phyloP scores from a whole-genome alignment of 2,329 filamentous ascomycete species.

The Penicillium sp. region DNA sequence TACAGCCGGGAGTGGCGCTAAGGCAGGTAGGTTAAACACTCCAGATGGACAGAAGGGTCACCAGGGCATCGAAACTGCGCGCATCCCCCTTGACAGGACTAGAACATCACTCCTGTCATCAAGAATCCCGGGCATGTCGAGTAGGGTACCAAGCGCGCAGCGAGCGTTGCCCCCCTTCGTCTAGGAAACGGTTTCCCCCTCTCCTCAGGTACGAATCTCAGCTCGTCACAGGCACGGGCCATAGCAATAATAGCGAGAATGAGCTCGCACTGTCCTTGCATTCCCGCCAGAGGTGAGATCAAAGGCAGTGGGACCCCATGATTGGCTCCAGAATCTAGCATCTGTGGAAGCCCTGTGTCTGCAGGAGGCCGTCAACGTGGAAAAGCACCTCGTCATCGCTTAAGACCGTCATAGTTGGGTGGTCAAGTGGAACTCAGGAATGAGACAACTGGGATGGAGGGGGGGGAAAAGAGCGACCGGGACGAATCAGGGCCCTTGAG shows the following conservation, averaged over 20 bases:
- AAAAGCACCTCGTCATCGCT: constrained; percentile 26
- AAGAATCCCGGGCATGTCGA: constrained; percentile 21
- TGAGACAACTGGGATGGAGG: constrained; percentile 36
- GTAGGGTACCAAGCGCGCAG: background rate
- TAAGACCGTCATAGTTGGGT: constrained; percentile 32
- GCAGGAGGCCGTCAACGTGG: constrained; percentile 39
- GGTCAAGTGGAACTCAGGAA: constrained; percentile 26
- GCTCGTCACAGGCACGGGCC: constrained; percentile 26
- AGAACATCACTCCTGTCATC: constrained; percentile 21
- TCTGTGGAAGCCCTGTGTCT: constrained; percentile 17
- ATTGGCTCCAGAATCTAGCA: constrained; percentile 31
- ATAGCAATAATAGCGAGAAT: constrained; percentile 28
- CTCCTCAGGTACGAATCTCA: constrained; percentile 26
- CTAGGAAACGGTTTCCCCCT: constrained; percentile 18
- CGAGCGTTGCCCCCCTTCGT: constrained; percentile 25
- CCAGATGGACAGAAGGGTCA: constrained; percentile 22
- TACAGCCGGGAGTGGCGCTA: constrained; percentile 29
- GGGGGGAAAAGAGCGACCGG: constrained; percentile 20
- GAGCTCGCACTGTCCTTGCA: constrained; percentile 40
- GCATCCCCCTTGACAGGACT: constrained; percentile 38
- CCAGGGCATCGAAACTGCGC: constrained; percentile 17
- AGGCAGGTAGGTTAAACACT: constrained; percentile 9
- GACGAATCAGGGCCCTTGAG: constrained; percentile 26
- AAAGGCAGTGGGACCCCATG: constrained; percentile 9
- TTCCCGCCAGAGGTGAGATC: constrained; percentile 36